Evolutionary conservation across 2,329 filamentous ascomycete genomes (phyloP), one percentile per base, ranked within the genome.

Genomic region (Colletotrichum orbiculare): DNA sequence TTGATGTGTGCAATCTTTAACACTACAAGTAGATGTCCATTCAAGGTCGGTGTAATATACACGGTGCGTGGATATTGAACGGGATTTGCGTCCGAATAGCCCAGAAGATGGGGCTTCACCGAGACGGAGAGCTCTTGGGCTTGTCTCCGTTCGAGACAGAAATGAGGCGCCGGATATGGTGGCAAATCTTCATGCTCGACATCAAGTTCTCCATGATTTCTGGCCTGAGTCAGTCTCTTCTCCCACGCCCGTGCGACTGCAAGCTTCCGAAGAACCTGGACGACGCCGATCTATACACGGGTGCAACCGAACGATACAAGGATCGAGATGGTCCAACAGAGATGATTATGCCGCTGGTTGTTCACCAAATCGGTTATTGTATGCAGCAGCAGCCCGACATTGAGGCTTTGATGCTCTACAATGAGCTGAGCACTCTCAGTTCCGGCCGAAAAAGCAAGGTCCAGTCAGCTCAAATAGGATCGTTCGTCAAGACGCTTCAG

Each of bases 111-210:
- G 89, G 89, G 1, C 80, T 90, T 54, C 87, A 90, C 64, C 82
- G 85, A 8, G 88, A 91, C 62, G 88, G 87, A 39, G 82, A 84
- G 64, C 73, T 77, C 15, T 77, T 88, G 4, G 83, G 83, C 1
- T 77, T 90, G 2, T 79, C 83, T 0, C 85, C 87, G 0, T 89
- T 90, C 68, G 87, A 91, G 70, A 84, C 84, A 2, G 87, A 91
- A 71, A 90, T 91, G 81, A 83, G 88, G 9, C 79, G 88, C 47
- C 81, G 89, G 3, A 79, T 90, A 45, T 91, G 89, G 88, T 89
- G 87, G 87, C 83, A 87, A 70, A 82, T 90, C 39, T 79, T 87
- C 53, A 77, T 89, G 58, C 79, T 86, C 54, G 87, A 89, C 67
- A 78, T 82, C 55, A 84, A 85, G 68, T 83, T 83, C 61, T 86